Evolutionary conservation across 2,329 filamentous ascomycete genomes (phyloP), one percentile per base, ranked within the genome.

Genomic region (Ophiostoma tasmaniense): DNA sequence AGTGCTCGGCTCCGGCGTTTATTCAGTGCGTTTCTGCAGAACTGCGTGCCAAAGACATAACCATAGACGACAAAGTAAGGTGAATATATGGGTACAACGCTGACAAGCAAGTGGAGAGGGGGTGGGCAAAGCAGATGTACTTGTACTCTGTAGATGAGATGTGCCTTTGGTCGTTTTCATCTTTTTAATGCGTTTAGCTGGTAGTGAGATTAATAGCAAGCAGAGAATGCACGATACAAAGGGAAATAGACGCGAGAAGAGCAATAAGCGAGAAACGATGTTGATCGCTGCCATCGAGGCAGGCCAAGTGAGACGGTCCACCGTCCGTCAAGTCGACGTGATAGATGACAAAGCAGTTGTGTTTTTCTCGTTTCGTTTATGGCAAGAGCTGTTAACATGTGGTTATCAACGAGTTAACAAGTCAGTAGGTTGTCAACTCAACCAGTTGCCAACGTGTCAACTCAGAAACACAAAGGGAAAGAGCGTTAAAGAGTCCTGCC

Each of bases 231-330:
- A 25, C n/a, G 50, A 61, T 33, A 14, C 55, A 61, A 61, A 61
- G 8, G 55, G 55, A 61, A 61, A 61, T 61, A 61, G 55, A 61
- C 55, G 55, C 55, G 55, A 61, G 25, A 61, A 61, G 13, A 25
- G 13, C 55, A 61, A 61, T 61, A 61, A 61, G 55, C 55, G 55
- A 61, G 55, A 61, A 61, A 61, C 55, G 14, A 25, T 13, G 50
- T 10, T 30, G 55, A 30, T 61, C 55, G 30, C 25, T 17, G 25
- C 25, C 4, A 8, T 17, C 55, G 11, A 61, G 55, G 4, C 55
- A 30, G 22, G 25, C 7, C 55, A 61, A 61, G 55, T 45, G 14
- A 30, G 55, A 22, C 50, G n/a, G 37, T 55, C 22, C 50, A 28
- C 50, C 55, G 30, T 8, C 4, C 25, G 42, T 45, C 20, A 17